Conservation (phyloP, 345 rosid genomes). For the Rubroshorea leprosula region DNA sequence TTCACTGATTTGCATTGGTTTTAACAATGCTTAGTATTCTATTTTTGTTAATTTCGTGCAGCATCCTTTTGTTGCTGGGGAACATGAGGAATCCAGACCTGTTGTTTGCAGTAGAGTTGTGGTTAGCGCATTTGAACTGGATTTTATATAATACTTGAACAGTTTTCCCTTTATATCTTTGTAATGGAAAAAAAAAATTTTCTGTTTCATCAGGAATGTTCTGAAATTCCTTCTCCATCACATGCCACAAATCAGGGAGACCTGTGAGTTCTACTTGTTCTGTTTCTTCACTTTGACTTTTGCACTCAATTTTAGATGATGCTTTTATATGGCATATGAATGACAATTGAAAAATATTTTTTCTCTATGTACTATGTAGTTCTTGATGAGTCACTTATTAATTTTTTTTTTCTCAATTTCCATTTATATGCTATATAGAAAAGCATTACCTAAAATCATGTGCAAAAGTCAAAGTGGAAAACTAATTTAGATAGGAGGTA, state of each 20-base stretch:
- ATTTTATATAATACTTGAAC: constrained; percentile 14
- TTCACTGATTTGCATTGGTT: background rate
- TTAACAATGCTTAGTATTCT: background rate
- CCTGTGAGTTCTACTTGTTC: constrained; percentile 38
- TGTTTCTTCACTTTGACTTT: too few species aligned
- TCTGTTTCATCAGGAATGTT: constrained; percentile 46
- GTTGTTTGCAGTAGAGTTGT: constrained; percentile 27
- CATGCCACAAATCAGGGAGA: constrained; percentile 21
- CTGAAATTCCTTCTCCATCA: constrained; percentile 32
- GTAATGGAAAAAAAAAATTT: constrained; percentile 13
- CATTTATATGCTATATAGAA: too few species aligned
- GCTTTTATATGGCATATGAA: too few species aligned
- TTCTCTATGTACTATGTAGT: too few species aligned
- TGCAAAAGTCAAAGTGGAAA: too few species aligned
- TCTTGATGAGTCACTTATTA: too few species aligned
- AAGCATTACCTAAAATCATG: too few species aligned
- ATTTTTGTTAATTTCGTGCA: constrained; percentile 28
- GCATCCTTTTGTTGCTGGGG: constrained; percentile 79
- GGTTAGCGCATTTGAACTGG: constrained; percentile 39
- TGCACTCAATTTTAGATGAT: too few species aligned
- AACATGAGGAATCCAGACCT: constrained; percentile 32
- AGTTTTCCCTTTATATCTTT: constrained; percentile 9
- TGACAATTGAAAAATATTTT: too few species aligned
- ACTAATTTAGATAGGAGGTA: too few species aligned
- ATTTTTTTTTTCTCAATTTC: too few species aligned